Base-by-base conservation (phyloP, 2,329 filamentous ascomycete genomes). In the Claviceps capensis region DNA sequence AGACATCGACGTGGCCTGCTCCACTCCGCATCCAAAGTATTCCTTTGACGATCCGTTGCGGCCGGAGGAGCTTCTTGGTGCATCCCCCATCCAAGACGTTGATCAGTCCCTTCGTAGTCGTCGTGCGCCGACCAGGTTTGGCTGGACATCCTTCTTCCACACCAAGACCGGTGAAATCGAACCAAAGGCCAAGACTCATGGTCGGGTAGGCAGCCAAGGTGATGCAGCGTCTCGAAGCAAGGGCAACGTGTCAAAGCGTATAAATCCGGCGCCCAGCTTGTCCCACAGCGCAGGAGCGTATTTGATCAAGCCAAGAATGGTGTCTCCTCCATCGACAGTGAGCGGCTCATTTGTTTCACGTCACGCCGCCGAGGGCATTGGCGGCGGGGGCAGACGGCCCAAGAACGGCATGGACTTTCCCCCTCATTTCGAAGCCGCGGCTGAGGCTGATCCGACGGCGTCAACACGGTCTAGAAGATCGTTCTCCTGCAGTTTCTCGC, bases 121-220 rank as follows among this genome's bases (percentile, higher is more conserved):
- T 42, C 41, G 43, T 40, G 45, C 51, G 9, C 22, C 41, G 13
- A 42, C 44, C 13, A 56, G 54, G 9, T 45, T 56, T 53, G 57
- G 57, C 56, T 81, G 78, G 78, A 69, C 69, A n/a, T 81, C 78
- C 0, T 81, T 78, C 58, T 80, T 81, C 59, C 78, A 81, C 59
- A 65, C 68, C 8, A 63, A 61, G 52, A 61, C 69, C 62, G 46
- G 64, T 30, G 60, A 52, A n/a, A 54, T 59, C 23, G 55, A 56
- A 41, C 53, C 58, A 45, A 59, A 59, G 36, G 46, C 54, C 47
- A 54, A 57, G 17, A 53, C 58, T 30, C 47, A 53, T 22, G 54
- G 56, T 52, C 62, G 62, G 42, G 54, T 62, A 43, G 57, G 57
- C 41, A 38, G 38, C 6, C 19, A 36, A 4, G 23, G 48, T 52